Conservation (phyloP, 148 eudicot genomes). For the Arbutus unedo region DNA sequence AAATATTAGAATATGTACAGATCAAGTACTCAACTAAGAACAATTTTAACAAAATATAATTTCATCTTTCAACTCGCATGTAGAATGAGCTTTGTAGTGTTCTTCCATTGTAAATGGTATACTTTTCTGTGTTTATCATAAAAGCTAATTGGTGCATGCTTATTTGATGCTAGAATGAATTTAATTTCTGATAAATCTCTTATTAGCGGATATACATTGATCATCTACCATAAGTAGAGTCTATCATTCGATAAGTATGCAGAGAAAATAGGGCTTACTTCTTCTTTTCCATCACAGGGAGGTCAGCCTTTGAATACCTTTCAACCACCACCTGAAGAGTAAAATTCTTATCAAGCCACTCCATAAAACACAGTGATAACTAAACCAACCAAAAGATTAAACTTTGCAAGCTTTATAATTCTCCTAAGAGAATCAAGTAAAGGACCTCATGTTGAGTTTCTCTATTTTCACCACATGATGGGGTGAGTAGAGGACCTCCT, state of each 20-base stretch:
- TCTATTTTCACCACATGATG: background rate
- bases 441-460: background rate
- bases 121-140: background rate
- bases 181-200: background rate
- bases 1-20: background rate
- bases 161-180: background rate
- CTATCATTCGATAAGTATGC: background rate
- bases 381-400: background rate
- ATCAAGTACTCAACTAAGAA: background rate
- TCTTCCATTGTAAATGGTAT: background rate
- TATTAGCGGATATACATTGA: background rate
- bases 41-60: background rate
- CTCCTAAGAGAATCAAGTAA: background rate
- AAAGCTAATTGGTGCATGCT: background rate
- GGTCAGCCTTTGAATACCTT: conserved; percentile 69
- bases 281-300: conserved; percentile 85
- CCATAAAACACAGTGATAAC: background rate
- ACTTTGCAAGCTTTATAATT: background rate
- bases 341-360: background rate
- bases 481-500: background rate
- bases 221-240: background rate
- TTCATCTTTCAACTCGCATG: background rate
- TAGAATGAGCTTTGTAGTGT: background rate
- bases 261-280: conserved; percentile 48
- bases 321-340: conserved; percentile 74